Conservation (phyloP, 2,329 filamentous ascomycete genomes). For the Phyllosticta paracitricarpa region DNA sequence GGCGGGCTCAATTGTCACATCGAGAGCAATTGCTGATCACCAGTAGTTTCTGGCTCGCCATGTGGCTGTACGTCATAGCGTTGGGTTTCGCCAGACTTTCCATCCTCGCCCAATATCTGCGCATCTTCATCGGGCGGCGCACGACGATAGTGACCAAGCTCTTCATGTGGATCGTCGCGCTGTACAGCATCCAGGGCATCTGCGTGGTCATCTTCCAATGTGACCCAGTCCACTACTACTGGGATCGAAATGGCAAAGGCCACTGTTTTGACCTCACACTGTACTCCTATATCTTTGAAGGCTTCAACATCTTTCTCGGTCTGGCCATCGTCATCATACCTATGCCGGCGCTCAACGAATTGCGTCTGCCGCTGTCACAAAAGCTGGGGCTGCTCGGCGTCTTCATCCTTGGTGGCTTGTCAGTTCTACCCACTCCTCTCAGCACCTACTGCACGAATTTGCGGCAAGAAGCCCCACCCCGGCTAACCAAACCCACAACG, state of each 20-base stretch:
- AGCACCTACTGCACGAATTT: background rate
- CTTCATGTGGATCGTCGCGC: constrained; percentile 10
- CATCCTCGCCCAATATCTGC: constrained; percentile 17
- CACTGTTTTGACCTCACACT: background rate
- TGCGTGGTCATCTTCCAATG: constrained; percentile 18
- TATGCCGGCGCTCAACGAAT: background rate
- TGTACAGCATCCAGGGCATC: background rate
- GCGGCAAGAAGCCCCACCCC: background rate
- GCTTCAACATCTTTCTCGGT: constrained; percentile 1
- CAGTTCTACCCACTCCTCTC: background rate
- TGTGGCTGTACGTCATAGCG: constrained; percentile 24
- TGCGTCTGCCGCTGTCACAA: background rate
- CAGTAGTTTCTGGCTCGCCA: constrained; percentile 21
- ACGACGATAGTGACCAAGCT: constrained; percentile 15
- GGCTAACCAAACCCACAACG: background rate
- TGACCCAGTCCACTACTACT: constrained; percentile 18
- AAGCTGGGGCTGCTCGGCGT: background rate
- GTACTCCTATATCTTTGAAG: background rate
- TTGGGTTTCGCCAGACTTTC: constrained; percentile 24
- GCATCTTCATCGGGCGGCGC: constrained; percentile 18
- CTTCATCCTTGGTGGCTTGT: constrained; percentile 5
- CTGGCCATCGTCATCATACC: constrained; percentile 2
- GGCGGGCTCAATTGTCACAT: no score
- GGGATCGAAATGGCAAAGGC: constrained; percentile 14
- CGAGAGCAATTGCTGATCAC: background rate